Conservation (phyloP, 306 rosid species). For the Medicago arabica region DNA sequence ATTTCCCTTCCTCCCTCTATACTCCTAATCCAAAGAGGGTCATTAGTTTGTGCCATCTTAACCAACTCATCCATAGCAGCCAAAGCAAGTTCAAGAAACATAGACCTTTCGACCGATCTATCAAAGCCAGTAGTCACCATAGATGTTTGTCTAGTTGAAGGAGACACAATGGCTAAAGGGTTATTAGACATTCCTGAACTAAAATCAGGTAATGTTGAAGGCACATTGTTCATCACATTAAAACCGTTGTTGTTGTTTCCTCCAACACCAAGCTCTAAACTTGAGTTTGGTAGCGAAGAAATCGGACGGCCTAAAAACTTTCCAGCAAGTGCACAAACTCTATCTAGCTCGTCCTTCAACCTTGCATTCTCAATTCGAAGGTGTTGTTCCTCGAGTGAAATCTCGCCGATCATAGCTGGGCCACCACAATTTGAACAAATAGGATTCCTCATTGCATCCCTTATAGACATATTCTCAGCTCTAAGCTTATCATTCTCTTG, state of each 20-base stretch:
- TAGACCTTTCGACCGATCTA: conserved; percentile 75
- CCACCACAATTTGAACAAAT: conserved; percentile 94
- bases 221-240: conserved; percentile 54
- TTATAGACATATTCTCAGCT: conserved; percentile 89
- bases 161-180: conserved; percentile 52
- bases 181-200: conserved; percentile 58
- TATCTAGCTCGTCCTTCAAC: conserved; percentile 85
- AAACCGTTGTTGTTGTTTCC: conserved; percentile 65
- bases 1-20: conserved; percentile 78
- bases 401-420: conserved; percentile 81
- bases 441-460: conserved; percentile 96
- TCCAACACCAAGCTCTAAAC: conserved; percentile 93
- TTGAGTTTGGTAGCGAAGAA: conserved; percentile 76
- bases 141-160: conserved; percentile 36
- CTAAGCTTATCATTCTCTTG: conserved; percentile 95
- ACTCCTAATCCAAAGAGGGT: conserved; percentile 88
- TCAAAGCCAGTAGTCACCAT: conserved; percentile 54
- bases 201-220: conserved; percentile 69
- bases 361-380: conserved; percentile 87
- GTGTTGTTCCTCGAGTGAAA: conserved; percentile 90
- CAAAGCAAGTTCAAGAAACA: conserved; percentile 90
- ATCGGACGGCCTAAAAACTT: conserved; percentile 88
- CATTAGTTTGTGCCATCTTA: conserved; percentile 77
- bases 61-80: conserved; percentile 96
- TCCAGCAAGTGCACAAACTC: conserved; percentile 86